These are phyloP conservation scores for Trichophyton benhamiae DNA, from an alignment of 2,329 filamentous ascomycete genomes.

Conservation along the genomic window DNA sequence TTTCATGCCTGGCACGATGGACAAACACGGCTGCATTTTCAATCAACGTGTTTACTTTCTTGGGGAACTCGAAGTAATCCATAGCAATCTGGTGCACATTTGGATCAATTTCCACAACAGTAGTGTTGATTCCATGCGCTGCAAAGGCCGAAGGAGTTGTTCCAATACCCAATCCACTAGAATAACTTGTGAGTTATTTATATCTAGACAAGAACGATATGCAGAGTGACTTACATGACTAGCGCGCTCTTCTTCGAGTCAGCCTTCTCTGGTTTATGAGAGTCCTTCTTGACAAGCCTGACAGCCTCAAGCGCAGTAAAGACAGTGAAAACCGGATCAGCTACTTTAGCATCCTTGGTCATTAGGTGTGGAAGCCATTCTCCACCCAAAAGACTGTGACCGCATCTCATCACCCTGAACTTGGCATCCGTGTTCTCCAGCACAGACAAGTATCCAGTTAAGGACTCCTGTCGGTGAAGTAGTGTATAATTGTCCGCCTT, in stretches of 20 bases:
- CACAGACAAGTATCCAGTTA: conserved; percentile 87
- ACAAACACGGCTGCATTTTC: conserved; percentile 68
- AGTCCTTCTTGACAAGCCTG: conserved; percentile 55
- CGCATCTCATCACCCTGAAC: conserved; percentile 77
- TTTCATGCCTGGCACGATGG: conserved; percentile 36
- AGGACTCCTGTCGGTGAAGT: conserved; percentile 69
- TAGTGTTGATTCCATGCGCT: conserved; percentile 78
- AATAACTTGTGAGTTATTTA: not conserved
- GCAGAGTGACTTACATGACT: conserved; percentile 54
- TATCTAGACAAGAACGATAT: not conserved
- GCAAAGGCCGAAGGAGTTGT: conserved; percentile 81
- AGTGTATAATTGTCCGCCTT: conserved; percentile 56
- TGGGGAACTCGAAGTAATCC: conserved; percentile 68
- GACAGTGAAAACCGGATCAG: conserved; percentile 88
- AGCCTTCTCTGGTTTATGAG: conserved; percentile 22
- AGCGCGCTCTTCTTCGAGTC: conserved; percentile 66
- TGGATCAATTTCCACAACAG: conserved; percentile 88
- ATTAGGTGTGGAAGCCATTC: conserved; percentile 57
- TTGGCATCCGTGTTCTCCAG: conserved; percentile 59
- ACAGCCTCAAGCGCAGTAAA: conserved; percentile 93
- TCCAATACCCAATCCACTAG: conserved; percentile 76
- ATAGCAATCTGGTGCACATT: conserved; percentile 71
- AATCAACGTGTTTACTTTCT: conserved; percentile 67
- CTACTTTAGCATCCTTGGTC: conserved; percentile 44
- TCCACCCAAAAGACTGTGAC: conserved; percentile 86